These are phyloP conservation scores for Dactylorhiza incarnata DNA, from an alignment of 106 monocot genomes.

Conservation along the genomic window DNA sequence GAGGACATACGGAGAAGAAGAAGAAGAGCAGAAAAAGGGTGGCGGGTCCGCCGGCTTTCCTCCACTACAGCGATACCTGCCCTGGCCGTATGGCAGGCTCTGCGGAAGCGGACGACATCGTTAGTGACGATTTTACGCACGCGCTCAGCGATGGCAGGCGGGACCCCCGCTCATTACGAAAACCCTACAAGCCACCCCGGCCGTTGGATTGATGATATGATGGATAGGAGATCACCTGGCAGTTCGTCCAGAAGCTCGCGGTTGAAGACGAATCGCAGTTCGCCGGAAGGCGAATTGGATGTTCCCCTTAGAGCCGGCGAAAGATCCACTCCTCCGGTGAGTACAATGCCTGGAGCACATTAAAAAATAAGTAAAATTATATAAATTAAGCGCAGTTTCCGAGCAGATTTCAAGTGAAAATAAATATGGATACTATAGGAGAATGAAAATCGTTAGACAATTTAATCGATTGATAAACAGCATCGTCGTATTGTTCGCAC, in stretches of 20 bases:
- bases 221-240: background rate
- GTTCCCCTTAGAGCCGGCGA: background rate
- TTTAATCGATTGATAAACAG: background rate
- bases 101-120: background rate
- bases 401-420: background rate
- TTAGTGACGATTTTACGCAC: background rate
- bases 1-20: background rate
- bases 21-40: background rate
- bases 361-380: background rate
- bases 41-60: background rate
- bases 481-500: background rate
- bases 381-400: background rate
- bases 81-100: background rate
- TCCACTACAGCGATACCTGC: background rate
- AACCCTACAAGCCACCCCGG: background rate
- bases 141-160: background rate
- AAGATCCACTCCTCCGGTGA: background rate
- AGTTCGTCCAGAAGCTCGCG: slow-evolving; percentile 4
- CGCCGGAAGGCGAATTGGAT: background rate
- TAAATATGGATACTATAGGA: background rate
- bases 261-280: background rate
- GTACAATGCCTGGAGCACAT: background rate
- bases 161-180: background rate
- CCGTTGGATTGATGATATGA: background rate
- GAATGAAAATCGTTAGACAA: background rate